Conservation (phyloP, 805 yeast genomes). For the Candida bentonensis region DNA sequence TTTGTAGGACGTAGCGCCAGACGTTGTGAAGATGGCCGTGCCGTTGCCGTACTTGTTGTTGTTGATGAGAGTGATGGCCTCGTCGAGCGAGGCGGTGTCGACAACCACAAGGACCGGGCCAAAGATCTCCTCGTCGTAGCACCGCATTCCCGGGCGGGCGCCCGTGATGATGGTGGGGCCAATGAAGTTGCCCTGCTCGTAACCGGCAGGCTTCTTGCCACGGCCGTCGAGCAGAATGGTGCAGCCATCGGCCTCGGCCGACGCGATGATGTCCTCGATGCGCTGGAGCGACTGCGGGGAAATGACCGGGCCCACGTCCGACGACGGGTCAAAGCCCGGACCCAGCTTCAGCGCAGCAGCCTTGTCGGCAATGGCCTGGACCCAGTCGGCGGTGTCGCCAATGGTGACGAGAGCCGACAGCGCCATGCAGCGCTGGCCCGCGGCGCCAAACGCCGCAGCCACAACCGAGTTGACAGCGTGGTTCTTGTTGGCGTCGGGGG, state of each 20-base stretch:
- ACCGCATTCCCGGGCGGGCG: slow-evolving; percentile 54
- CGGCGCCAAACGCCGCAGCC: slow-evolving; percentile 74
- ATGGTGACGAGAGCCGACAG: slow-evolving; percentile 61
- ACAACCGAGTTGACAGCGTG: slow-evolving; percentile 51
- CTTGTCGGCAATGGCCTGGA: slow-evolving; percentile 40
- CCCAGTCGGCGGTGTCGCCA: slow-evolving; percentile 51
- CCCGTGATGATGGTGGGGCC: slow-evolving; percentile 54
- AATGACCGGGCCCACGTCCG: slow-evolving; percentile 64
- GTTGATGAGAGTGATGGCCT: slow-evolving; percentile 52
- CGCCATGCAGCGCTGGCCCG: slow-evolving; percentile 78
- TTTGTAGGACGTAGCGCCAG: slow-evolving; percentile 57
- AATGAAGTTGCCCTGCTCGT: slow-evolving; percentile 51
- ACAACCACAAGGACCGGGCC: slow-evolving; percentile 61
- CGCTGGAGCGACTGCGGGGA: slow-evolving; percentile 42
- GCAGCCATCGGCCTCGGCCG: slow-evolving; percentile 51
- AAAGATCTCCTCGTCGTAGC: slow-evolving; percentile 62
- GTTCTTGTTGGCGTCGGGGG: slow-evolving; percentile 58
- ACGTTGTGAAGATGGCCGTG: slow-evolving; percentile 51
- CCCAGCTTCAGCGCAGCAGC: slow-evolving; percentile 46
- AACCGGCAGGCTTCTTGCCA: slow-evolving; percentile 31
- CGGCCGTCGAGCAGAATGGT: slow-evolving; percentile 52
- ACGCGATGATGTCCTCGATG: slow-evolving; percentile 41
- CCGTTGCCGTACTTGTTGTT: slow-evolving; percentile 58
- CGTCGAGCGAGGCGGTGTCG: slow-evolving; percentile 50
- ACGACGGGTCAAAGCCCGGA: slow-evolving; percentile 49